Evolutionary conservation across 306 rosid genomes (phyloP).

Genomic region (Senna siamea): DNA sequence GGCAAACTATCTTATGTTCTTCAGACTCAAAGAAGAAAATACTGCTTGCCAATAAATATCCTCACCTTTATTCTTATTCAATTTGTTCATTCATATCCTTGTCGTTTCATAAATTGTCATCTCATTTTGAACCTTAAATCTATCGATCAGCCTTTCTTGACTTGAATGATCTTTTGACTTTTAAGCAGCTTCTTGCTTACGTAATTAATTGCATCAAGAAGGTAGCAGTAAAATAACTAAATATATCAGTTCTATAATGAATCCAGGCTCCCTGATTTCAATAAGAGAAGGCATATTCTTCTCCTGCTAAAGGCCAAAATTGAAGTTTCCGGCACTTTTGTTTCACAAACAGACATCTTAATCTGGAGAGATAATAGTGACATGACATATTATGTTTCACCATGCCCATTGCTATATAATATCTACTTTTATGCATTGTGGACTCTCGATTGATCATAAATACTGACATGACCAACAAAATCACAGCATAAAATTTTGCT

Average conservation of each 20-base stretch:
- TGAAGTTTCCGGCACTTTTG: conserved; percentile 17
- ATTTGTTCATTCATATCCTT: too few relatives aligned
- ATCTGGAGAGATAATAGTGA: conserved; percentile 3
- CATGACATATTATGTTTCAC: conserved; percentile 12
- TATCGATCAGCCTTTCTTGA: background rate
- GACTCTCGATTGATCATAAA: conserved; percentile 30
- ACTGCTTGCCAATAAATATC: too few relatives aligned
- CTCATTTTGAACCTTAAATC: conserved; percentile 8
- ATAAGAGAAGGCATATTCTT: background rate
- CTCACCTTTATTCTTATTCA: too few relatives aligned
- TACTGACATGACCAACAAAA: conserved; percentile 29
- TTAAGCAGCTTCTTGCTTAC: conserved; percentile 1
- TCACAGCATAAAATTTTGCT: conserved; percentile 8
- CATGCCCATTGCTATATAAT: conserved; percentile 18
- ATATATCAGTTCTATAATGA: background rate
- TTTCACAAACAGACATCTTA: conserved; percentile 10
- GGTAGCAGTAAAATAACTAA: background rate
- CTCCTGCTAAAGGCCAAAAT: background rate
- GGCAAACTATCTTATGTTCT: background rate
- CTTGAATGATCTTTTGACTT: background rate
- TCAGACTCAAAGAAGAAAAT: background rate
- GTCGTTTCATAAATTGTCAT: background rate
- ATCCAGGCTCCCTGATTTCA: conserved; percentile 4
- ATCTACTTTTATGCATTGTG: background rate
- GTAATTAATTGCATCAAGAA: too few relatives aligned